Conservation (phyloP, 2,329 filamentous ascomycete genomes). For the Xylariaceae sp. region DNA sequence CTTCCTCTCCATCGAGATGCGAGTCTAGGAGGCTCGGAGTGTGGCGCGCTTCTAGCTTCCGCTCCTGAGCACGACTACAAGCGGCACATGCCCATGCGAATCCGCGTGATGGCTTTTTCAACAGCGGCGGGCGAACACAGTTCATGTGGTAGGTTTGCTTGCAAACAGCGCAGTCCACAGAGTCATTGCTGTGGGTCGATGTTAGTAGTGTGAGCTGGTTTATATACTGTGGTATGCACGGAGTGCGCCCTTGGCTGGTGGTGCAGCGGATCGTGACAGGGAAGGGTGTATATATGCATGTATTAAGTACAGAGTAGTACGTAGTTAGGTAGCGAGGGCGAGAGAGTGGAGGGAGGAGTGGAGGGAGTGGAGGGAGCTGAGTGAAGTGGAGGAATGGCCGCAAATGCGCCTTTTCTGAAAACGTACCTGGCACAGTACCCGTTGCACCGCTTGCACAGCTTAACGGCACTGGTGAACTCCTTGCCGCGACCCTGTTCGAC, state of each 20-base stretch:
- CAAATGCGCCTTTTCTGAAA: slow-evolving; percentile 13
- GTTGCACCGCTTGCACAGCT: slow-evolving; percentile 88
- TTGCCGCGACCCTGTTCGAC: slow-evolving; percentile 92
- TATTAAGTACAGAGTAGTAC: not conserved
- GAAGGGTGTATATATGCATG: not conserved
- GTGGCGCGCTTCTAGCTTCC: slow-evolving; percentile 82
- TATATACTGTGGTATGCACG: slow-evolving; percentile 16
- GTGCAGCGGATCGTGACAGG: not conserved
- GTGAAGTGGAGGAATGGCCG: slow-evolving; percentile 14
- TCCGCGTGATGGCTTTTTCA: slow-evolving; percentile 93
- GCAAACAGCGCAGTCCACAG: slow-evolving; percentile 94
- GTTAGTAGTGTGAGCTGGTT: slow-evolving; percentile 11
- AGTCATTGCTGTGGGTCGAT: slow-evolving; percentile 65
- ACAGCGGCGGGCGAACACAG: slow-evolving; percentile 83
- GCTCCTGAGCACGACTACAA: slow-evolving; percentile 92
- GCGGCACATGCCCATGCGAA: slow-evolving; percentile 98
- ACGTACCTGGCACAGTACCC: slow-evolving; percentile 86
- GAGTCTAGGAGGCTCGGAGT: slow-evolving; percentile 71
- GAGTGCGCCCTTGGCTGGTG: slow-evolving; percentile 4
- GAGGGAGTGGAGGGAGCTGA: slow-evolving; percentile 5
- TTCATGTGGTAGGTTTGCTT: slow-evolving; percentile 97
- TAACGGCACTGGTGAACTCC: slow-evolving; percentile 91
- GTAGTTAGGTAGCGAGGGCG: not conserved
- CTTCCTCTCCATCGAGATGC: slow-evolving; percentile 59
- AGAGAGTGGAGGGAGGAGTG: not conserved